A percentile compares a stretch with the other conserved stretches of the same genome.
Evolutionary conservation across 768 basidiomycete species (phyloP).

Genomic region (Lanmaoa rubissima): DNA sequence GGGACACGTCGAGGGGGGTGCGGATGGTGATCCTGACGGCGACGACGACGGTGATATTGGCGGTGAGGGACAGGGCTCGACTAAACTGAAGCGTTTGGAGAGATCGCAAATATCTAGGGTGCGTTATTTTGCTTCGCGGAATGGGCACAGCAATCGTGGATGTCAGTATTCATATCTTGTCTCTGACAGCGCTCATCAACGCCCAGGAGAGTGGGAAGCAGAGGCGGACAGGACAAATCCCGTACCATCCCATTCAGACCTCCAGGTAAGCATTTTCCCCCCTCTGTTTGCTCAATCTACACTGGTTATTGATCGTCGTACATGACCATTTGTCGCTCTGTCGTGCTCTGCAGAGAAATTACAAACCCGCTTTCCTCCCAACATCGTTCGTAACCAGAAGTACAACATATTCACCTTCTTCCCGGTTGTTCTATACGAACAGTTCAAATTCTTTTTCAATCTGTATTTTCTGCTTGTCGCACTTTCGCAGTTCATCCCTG

Average conservation of each 20-base stretch:
- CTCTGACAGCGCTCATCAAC: conserved; percentile 25
- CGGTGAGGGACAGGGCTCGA: conserved; percentile 28
- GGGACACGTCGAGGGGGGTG: conserved; percentile 35
- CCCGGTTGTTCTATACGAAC: conserved; percentile 95
- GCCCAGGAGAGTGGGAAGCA: conserved; percentile 8
- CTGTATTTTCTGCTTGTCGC: conserved; percentile 97
- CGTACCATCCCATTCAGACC: conserved; percentile 77
- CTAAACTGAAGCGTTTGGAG: conserved; percentile 27
- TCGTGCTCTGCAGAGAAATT: conserved; percentile 55
- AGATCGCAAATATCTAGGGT: conserved; percentile 20
- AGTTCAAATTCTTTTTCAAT: conserved; percentile 99
- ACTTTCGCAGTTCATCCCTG: conserved; percentile 92
- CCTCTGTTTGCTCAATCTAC: not conserved
- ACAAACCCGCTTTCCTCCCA: conserved; percentile 73
- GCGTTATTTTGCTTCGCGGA: conserved; percentile 2
- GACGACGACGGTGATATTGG: conserved; percentile 41
- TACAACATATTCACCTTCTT: conserved; percentile 97
- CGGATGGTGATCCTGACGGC: conserved; percentile 36
- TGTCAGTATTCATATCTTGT: not conserved
- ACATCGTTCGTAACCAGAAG: conserved; percentile 96
- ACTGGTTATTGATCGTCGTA: conserved; percentile 1
- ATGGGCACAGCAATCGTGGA: not conserved
- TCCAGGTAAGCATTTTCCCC: conserved; percentile 44
- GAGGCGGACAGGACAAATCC: conserved; percentile 59
- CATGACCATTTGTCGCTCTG: not conserved